phyloP scores from a whole-genome alignment of 768 basidiomycete species.

The Omphalotus guepiniiformis region DNA sequence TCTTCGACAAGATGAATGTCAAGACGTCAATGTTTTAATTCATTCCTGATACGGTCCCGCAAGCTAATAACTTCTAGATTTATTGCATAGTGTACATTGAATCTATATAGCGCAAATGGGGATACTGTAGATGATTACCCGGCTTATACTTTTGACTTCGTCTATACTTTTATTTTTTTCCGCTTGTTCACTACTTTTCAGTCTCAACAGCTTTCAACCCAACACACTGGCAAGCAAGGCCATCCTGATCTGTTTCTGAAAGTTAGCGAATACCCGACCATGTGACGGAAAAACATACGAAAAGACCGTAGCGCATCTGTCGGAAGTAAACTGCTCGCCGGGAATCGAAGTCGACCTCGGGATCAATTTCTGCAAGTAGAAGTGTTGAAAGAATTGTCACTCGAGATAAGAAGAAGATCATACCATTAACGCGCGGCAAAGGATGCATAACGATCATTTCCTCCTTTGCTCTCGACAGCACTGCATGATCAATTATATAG shows the following conservation, averaged over 20 bases:
- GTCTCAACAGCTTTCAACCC: conserved; percentile 24
- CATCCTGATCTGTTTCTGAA: conserved; percentile 59
- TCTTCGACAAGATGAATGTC: no score
- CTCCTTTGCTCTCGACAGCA: conserved; percentile 89
- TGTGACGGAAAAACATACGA: conserved; percentile 54
- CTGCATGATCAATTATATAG: conserved; percentile 91
- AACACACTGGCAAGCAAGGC: conserved; percentile 69
- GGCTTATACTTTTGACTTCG: not conserved
- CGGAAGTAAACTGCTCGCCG: conserved; percentile 96
- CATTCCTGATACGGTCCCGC: no score
- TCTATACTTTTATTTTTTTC: not conserved
- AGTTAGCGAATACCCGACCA: not conserved
- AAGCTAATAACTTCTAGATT: no score
- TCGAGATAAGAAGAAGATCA: conserved; percentile 16
- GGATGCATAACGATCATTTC: conserved; percentile 99
- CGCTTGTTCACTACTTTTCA: no score
- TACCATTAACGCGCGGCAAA: conserved; percentile 88
- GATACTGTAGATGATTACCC: no score
- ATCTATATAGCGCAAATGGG: no score
- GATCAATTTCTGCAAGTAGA: conserved; percentile 82
- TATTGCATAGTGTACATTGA: no score
- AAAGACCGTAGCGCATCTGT: conserved; percentile 97
- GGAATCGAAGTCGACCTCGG: conserved; percentile 95
- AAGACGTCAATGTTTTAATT: no score
- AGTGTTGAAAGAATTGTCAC: conserved; percentile 10